Evolutionary conservation across 306 rosid genomes (phyloP).

Genomic region (Medicago lupulina): DNA sequence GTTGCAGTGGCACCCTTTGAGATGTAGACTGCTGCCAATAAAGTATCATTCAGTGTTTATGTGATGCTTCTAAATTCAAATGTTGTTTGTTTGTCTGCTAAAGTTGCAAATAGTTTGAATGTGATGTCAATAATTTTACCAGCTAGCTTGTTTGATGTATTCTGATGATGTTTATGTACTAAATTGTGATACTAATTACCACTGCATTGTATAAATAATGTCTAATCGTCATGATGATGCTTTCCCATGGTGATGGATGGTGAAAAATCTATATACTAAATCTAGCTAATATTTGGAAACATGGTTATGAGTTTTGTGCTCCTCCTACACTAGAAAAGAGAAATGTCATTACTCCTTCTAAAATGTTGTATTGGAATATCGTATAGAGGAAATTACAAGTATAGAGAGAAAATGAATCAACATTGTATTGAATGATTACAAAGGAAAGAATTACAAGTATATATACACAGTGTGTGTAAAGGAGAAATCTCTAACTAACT

Average conservation of each 20-base stretch:
- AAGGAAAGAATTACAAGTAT: too few relatives aligned
- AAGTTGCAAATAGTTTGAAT: constrained; percentile 17
- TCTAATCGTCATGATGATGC: not conserved
- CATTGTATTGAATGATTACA: too few relatives aligned
- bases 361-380: too few relatives aligned
- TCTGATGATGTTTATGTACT: constrained; percentile 13
- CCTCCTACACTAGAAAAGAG: not conserved
- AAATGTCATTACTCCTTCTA: not conserved
- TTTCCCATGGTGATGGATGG: not conserved
- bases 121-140: constrained; percentile 9
- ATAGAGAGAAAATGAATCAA: too few relatives aligned
- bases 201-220: constrained; percentile 20
- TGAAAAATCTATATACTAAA: not conserved
- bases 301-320: not conserved
- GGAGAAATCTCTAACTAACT: too few relatives aligned
- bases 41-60: constrained; percentile 6
- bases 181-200: not conserved
- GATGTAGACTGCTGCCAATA: constrained; percentile 24
- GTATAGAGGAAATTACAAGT: too few relatives aligned
- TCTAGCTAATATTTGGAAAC: not conserved
- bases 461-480: too few relatives aligned
- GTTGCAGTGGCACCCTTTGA: constrained; percentile 16
- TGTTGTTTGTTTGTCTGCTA: constrained; percentile 24
- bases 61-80: constrained; percentile 33
- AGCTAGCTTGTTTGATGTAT: constrained; percentile 22